Base-by-base conservation (phyloP, 352 stramenopile species). In the Elongisporangium undulatum region DNA sequence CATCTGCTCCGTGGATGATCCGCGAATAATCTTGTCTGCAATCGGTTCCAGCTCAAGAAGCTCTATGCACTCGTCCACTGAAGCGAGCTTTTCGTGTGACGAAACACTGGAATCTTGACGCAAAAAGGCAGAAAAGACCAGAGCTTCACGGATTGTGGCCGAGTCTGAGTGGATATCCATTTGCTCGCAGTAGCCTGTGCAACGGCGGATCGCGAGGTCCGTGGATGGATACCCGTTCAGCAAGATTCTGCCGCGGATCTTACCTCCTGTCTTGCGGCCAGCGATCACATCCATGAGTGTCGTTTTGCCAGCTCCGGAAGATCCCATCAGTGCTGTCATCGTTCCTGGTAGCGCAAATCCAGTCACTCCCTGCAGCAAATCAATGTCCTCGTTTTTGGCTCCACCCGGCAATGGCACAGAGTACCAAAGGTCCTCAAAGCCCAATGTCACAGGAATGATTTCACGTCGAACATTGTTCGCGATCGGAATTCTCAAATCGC, bases 231-330 rank as follows among this genome's bases (percentile, higher is more conserved):
- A 56, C 15, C 67, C 67, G 50, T 74, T 80, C 13, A 59, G 64
- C 15, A 76, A 38, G 16, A 91, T 65, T 23, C n/a, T 45, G 2
- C 56, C 56, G 7, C 64, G 70, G 45, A 94, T 84, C 26, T 71
- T 79, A 9, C 94, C 94, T 29, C 79, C 82, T 12, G 77, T 94
- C 68, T 98, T 98, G 53, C 95, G 78, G 4, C 95, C 73, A 1
- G 94, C 90, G 50, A 98, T 95, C 1, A 98, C 92, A 70, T 98
- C 93, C 71, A 98, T 92, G 9, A 98, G 72, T 2, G 95, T 98
- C 9, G 48, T 51, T 23, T 51, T 51, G 48, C 48, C 48, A 21
- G 48, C 48, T 20, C 48, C 48, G 2, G 48, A 51, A 20, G 48
- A 51, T 12, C 48, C 48, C 48, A 51, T 51, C 48, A 51, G 9